Evolutionary conservation across 208 protist genomes (phyloP), one percentile per base, ranked within the genome.

Genomic region (Wallacemonas sp.): DNA sequence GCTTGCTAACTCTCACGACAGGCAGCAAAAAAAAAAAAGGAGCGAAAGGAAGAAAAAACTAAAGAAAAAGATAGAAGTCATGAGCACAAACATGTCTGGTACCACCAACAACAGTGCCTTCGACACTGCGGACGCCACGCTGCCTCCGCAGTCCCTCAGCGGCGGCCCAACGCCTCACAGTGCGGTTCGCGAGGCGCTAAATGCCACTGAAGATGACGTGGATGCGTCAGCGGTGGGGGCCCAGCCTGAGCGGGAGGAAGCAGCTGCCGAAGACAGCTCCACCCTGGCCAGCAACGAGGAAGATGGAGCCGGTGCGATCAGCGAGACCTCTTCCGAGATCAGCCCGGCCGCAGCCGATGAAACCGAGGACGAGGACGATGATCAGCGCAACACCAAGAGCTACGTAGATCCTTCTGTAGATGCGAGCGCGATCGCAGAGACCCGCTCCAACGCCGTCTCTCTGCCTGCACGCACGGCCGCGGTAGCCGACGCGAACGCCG

Each of bases 171-270:
- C 21, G 22, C 47, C 42, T 0, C 30, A 64, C 17, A 0, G 31
- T 4, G 58, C 62, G 36, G 8, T 61, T 9, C 69, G 75, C 30
- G 75, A 77, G 33, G 41, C 69, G 2, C 66, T 81, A 31, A 59
- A 76, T 31, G 75, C 75, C n/a, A 70, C 51, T 17, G 75, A 81
- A 28, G 75, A 81, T 27, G 65, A 67, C n/a, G 66, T 70, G 19
- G 74, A 61, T 11, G 72, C 9, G 11, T 19, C 46, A 3, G 21
- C 46, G n/a, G n/a, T n/a, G n/a, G n/a, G n/a, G 3, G 46, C 73
- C 2, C 72, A 80, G 51, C 64, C 74, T 49, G 44, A 34, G 15
- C 51, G 51, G 5, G 51, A 58, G 22, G 28, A 15, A 17, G 51
- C 51, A 6, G 30, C 19, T 14, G 51, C 51, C 15, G 51, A 58